A percentile compares a stretch with the other conserved stretches of the same genome.
phyloP scores from a whole-genome alignment of 2,329 filamentous ascomycete species.

The Colletotrichum higginsianum region DNA sequence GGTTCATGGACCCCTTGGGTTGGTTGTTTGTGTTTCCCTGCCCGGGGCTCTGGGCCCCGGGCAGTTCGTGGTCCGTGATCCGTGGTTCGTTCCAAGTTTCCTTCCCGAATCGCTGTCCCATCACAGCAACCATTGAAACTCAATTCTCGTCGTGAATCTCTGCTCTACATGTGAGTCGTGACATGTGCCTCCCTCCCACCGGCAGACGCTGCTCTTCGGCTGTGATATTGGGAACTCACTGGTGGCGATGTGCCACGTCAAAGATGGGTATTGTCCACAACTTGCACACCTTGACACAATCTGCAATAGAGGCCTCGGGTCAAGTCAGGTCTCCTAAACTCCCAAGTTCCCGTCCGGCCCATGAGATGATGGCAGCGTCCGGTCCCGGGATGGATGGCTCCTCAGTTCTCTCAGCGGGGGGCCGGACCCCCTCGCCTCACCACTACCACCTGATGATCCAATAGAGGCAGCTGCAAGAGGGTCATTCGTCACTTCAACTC shows the following conservation, averaged over 20 bases:
- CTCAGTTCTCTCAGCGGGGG: neutral
- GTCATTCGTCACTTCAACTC: conserved; percentile 38
- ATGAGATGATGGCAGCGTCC: conserved; percentile 6
- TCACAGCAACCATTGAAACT: neutral
- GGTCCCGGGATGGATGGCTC: neutral
- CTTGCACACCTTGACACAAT: neutral
- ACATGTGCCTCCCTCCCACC: no score
- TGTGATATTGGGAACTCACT: conserved; percentile 1
- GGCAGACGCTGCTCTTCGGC: neutral
- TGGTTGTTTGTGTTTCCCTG: neutral
- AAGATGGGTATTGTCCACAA: conserved; percentile 7
- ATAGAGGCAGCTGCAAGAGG: conserved; percentile 36
- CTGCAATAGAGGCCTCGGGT: conserved; percentile 6
- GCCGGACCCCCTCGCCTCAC: neutral
- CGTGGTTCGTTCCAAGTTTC: conserved; percentile 35
- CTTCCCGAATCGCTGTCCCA: conserved; percentile 13
- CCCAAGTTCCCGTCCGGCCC: neutral
- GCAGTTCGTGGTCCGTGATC: conserved; percentile 12
- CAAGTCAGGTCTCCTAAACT: neutral
- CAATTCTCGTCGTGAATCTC: neutral
- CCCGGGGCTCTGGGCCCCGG: neutral
- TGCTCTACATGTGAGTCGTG: neutral
- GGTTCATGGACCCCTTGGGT: neutral
- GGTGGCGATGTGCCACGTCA: conserved; percentile 3
- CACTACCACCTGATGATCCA: conserved; percentile 32